These are phyloP conservation scores for Ceratocystis lukuohia DNA, from an alignment of 2,329 filamentous ascomycete genomes.

Conservation along the genomic window DNA sequence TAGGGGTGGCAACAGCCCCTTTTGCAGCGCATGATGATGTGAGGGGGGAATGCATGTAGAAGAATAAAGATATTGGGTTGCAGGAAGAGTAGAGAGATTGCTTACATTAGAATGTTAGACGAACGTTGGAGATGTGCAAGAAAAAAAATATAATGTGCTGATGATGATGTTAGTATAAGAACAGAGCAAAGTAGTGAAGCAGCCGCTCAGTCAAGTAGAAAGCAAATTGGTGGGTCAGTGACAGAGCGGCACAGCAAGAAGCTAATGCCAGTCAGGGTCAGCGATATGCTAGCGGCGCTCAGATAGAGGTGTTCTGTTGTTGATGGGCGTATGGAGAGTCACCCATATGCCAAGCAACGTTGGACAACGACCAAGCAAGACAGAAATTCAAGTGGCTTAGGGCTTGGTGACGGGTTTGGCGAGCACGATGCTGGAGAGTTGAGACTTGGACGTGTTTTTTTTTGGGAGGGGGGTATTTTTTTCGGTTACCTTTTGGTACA, in stretches of 20 bases:
- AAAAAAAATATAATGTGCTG: too few relatives aligned
- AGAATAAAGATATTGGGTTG: not conserved
- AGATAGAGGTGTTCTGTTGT: too few relatives aligned
- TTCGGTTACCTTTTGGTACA: constrained; percentile 3
- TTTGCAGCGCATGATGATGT: constrained; percentile 6
- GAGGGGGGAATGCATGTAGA: not conserved
- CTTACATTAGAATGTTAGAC: not conserved
- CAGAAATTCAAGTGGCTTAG: not conserved
- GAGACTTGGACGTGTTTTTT: not conserved
- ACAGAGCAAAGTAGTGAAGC: not conserved
- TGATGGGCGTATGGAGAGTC: not conserved
- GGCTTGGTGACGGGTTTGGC: not conserved
- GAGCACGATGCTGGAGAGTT: not conserved
- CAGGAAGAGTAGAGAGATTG: not conserved
- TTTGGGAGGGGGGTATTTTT: too few relatives aligned
- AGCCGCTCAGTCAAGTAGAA: not conserved
- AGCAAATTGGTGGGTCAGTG: not conserved
- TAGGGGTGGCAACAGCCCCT: not conserved
- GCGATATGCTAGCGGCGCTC: too few relatives aligned
- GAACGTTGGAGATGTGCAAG: too few relatives aligned
- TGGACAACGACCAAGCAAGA: constrained; percentile 4
- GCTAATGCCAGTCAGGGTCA: too few relatives aligned
- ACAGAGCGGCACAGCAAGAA: not conserved
- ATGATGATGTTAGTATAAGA: too few relatives aligned
- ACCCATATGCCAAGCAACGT: not conserved